Conservation (phyloP, 768 basidiomycete species). For the Coprinopsis cinerea region DNA sequence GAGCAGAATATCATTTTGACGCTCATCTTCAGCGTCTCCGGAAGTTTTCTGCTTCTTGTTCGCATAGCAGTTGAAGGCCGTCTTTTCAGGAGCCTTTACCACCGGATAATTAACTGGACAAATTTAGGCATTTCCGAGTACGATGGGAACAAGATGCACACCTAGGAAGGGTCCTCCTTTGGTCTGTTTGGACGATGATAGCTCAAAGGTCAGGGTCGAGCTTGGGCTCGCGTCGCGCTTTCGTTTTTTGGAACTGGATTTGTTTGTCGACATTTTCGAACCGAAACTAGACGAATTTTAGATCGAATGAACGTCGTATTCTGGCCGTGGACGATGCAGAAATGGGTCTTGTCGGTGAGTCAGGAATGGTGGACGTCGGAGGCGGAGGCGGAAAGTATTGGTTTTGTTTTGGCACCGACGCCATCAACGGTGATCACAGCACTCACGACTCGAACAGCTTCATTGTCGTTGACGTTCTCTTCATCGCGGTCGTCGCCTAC, state of each 20-base stretch:
- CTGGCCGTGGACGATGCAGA: too few relatives aligned
- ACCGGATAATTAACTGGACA: conserved; percentile 50
- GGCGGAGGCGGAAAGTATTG: background rate
- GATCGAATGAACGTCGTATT: background rate
- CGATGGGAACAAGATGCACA: conserved; percentile 14
- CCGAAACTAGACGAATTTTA: background rate
- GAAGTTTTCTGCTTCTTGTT: conserved; percentile 34
- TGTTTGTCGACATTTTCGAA: conserved; percentile 28
- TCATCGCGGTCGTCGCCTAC: conserved; percentile 1
- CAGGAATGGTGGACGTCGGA: background rate
- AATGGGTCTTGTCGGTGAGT: background rate
- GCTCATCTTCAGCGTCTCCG: conserved; percentile 22
- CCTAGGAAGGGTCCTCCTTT: conserved; percentile 35
- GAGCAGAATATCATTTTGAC: conserved; percentile 40
- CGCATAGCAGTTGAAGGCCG: conserved; percentile 57
- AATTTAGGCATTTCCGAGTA: conserved; percentile 1
- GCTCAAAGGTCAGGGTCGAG: conserved; percentile 24
- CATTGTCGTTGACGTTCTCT: too few relatives aligned
- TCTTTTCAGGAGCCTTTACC: conserved; percentile 49
- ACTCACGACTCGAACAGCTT: too few relatives aligned
- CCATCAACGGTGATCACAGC: background rate
- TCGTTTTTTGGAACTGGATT: conserved; percentile 36
- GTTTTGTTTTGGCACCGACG: background rate
- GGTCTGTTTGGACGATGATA: conserved; percentile 23
- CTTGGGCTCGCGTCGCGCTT: conserved; percentile 26